Base-by-base conservation (phyloP, 2,329 filamentous ascomycete species). In the Fusarium sp. region DNA sequence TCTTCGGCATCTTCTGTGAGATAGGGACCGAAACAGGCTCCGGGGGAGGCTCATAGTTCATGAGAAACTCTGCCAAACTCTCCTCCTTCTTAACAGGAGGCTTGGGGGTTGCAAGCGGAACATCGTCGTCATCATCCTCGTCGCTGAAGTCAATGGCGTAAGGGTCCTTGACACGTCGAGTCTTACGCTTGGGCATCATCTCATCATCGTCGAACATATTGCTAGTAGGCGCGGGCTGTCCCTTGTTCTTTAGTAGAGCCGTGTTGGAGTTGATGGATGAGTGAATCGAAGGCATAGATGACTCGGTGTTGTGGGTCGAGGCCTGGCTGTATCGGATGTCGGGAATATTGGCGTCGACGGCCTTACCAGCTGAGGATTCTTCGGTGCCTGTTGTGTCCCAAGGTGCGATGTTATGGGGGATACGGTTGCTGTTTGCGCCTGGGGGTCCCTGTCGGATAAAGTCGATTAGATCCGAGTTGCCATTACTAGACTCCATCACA, bases 381-480 rank as follows among this genome's bases (percentile, higher is more conserved):
- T 97, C 93, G 13, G 92, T 94, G 76, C 97, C 94, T 85, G 94
- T 91, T 0, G 93, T 95, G 35, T 86, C 90, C 54, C 93, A 97
- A 2, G 94, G 93, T 11, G 94, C 93, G 14, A 96, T 90, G n/a
- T 87, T 88, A 19, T 92, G 89, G 41, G 93, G 91, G 65, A 96
- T 96, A 24, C 92, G 89, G 65, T 87, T 86, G 43, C 83, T 84
- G 33, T 83, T 80, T 44, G 81, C 76, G 63, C 82, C 85, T 0
- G 92, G 90, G 5, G 94, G 94, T 1, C 94, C 95, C 75, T 93
- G 90, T 45, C 94, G 90, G 68, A 99, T 96, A 77, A 99, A 98
- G 76, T 98, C 94, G 69, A 97, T 97, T 59, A 99, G 82, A 63
- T 97, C 96, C 14, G 92, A 92, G 57, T 90, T 96, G 68, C 90